Evolutionary conservation across 2,329 filamentous ascomycete genomes (phyloP).

Genomic region (Ophiocordyceps robertsii): DNA sequence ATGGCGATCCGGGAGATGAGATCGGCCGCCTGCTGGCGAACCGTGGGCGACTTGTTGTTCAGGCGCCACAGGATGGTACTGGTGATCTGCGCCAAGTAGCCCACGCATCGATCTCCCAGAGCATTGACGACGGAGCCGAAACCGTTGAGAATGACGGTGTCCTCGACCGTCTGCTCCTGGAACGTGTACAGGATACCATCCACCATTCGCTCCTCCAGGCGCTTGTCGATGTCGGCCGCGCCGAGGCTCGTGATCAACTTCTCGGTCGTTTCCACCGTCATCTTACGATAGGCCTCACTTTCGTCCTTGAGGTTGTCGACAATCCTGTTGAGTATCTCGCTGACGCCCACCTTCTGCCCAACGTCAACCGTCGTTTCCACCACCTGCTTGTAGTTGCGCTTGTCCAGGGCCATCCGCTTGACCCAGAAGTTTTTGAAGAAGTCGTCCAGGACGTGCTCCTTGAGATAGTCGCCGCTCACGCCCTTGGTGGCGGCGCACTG

Average conservation of each 20-base stretch:
- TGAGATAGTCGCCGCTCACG: slow-evolving; percentile 87
- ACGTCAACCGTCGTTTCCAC: slow-evolving; percentile 97
- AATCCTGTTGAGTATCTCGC: slow-evolving; percentile 86
- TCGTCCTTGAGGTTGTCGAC: slow-evolving; percentile 96
- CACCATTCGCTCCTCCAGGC: slow-evolving; percentile 84
- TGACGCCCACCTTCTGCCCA: slow-evolving; percentile 92
- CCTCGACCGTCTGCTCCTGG: slow-evolving; percentile 95
- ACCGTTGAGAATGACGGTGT: slow-evolving; percentile 90
- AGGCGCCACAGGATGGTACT: slow-evolving; percentile 91
- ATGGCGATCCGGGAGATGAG: slow-evolving; percentile 94
- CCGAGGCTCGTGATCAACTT: slow-evolving; percentile 90
- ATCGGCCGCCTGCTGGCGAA: slow-evolving; percentile 92
- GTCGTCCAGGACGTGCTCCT: slow-evolving; percentile 86
- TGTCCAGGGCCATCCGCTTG: slow-evolving; percentile 88
- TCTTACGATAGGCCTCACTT: slow-evolving; percentile 94
- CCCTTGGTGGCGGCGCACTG: slow-evolving; percentile 91
- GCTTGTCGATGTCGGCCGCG: slow-evolving; percentile 84
- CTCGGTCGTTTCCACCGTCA: slow-evolving; percentile 97
- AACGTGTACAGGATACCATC: slow-evolving; percentile 94
- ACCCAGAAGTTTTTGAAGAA: slow-evolving; percentile 99
- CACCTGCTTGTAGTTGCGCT: slow-evolving; percentile 94
- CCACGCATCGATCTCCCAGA: slow-evolving; percentile 84
- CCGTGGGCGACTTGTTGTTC: slow-evolving; percentile 95
- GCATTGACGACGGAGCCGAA: slow-evolving; percentile 97
- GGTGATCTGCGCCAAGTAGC: slow-evolving; percentile 92